Conservation (phyloP, 306 rosid genomes). For the Rosa persica region DNA sequence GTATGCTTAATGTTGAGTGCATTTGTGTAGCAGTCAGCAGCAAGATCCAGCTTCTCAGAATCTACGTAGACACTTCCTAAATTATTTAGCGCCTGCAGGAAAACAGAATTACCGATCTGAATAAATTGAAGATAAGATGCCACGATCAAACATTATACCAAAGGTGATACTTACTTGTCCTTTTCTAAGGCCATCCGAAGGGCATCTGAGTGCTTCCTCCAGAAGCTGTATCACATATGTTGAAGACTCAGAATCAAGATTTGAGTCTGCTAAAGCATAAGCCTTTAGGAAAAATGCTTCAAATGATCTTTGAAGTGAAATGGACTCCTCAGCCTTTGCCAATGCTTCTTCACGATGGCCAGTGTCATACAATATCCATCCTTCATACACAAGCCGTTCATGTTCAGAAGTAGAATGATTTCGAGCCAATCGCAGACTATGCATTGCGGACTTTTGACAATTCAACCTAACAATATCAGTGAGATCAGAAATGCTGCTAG, state of each 20-base stretch:
- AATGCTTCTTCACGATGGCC: slow-evolving; percentile 90
- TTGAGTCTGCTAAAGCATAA: slow-evolving; percentile 77
- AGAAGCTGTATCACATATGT: slow-evolving; percentile 63
- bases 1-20: slow-evolving; percentile 92
- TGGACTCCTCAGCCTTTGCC: slow-evolving; percentile 83
- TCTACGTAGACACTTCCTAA: slow-evolving; percentile 87
- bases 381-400: slow-evolving; percentile 88
- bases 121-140: slow-evolving; percentile 20
- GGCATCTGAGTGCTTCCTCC: slow-evolving; percentile 90
- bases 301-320: slow-evolving; percentile 81
- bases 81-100: slow-evolving; percentile 78
- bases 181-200: slow-evolving; percentile 93
- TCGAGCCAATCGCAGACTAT: slow-evolving; percentile 75
- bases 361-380: slow-evolving; percentile 92
- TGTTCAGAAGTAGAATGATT: slow-evolving; percentile 69
- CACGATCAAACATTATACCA: slow-evolving; percentile 13
- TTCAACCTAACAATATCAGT: slow-evolving; percentile 54
- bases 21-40: slow-evolving; percentile 86
- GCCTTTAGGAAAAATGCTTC: slow-evolving; percentile 95
- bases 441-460: slow-evolving; percentile 92
- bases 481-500: slow-evolving; percentile 1
- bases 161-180: slow-evolving; percentile 65
- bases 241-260: slow-evolving; percentile 68
- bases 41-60: slow-evolving; percentile 80
- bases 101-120: slow-evolving; percentile 23